phyloP scores from a whole-genome alignment of 176 grass and related monocot genomes.

The Leersia perrieri region DNA sequence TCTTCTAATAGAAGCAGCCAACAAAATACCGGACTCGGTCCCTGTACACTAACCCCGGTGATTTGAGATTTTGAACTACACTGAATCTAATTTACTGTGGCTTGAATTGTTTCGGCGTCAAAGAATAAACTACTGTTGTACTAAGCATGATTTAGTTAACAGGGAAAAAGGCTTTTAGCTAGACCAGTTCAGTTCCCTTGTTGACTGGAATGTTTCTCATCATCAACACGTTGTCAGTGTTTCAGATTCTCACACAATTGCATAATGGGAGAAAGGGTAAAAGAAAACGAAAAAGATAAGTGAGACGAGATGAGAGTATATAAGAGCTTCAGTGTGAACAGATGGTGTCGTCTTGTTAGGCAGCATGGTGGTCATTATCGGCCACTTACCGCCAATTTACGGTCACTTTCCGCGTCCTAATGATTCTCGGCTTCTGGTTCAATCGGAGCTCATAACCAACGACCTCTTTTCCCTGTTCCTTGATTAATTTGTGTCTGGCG shows the following conservation, averaged over 20 bases:
- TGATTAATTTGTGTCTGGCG: constrained; percentile 16
- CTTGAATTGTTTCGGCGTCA: constrained; percentile 8
- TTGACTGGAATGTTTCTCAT: neutral
- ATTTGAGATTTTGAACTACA: neutral
- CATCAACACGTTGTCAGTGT: neutral
- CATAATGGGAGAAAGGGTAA: neutral
- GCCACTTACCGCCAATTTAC: constrained; percentile 58
- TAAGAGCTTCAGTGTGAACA: constrained; percentile 25
- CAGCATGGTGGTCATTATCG: constrained; percentile 41
- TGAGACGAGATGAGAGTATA: neutral
- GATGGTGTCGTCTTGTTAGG: constrained; percentile 30
- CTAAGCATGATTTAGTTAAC: neutral
- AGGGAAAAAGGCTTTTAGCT: too few species aligned
- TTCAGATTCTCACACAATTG: neutral
- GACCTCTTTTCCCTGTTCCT: constrained; percentile 21
- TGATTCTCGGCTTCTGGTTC: constrained; percentile 41
- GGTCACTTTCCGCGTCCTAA: constrained; percentile 40
- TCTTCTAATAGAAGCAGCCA: neutral
- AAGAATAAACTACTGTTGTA: neutral
- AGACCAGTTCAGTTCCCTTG: neutral
- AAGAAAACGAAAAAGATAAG: neutral
- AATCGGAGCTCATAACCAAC: constrained; percentile 24
- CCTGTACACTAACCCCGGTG: neutral
- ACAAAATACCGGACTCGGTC: neutral
- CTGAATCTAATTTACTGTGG: neutral